Evolutionary conservation across 345 rosid species (phyloP).

Genomic region (Bruguiera sexangula): DNA sequence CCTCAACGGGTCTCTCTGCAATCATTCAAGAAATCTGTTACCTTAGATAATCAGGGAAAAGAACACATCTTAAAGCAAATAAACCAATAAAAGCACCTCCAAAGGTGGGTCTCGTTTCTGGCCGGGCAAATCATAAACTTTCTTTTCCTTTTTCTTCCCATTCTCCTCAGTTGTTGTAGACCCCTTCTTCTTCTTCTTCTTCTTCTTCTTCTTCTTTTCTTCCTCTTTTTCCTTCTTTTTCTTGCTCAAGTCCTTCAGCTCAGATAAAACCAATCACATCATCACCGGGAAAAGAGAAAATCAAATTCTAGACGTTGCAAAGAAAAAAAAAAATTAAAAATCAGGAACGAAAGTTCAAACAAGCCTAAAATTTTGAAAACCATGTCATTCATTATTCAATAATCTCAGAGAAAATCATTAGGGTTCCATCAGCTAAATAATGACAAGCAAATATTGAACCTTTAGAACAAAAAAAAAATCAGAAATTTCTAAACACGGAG

Average conservation of each 20-base stretch:
- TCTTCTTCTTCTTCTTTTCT: not conserved
- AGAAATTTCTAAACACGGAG: not conserved
- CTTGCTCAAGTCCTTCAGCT: slow-evolving; percentile 46
- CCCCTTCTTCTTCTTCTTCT: slow-evolving; percentile 33
- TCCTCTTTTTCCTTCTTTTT: slow-evolving; percentile 44
- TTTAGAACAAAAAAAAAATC: not conserved
- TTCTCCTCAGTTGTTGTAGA: slow-evolving; percentile 16
- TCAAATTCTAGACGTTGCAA: not conserved
- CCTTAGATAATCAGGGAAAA: not conserved
- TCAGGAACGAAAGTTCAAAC: not conserved
- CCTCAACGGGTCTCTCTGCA: slow-evolving; percentile 95
- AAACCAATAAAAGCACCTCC: slow-evolving; percentile 45
- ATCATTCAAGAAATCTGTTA: slow-evolving; percentile 17
- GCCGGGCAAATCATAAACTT: slow-evolving; percentile 80
- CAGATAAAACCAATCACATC: slow-evolving; percentile 4
- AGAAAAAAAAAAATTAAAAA: not conserved
- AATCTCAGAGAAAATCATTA: too few relatives aligned
- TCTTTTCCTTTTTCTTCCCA: slow-evolving; percentile 65
- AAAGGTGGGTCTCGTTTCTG: slow-evolving; percentile 85
- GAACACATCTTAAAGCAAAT: not conserved
- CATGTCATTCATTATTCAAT: not conserved
- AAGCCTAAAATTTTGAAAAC: not conserved
- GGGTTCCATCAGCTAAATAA: too few relatives aligned
- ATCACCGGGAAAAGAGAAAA: not conserved
- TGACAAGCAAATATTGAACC: too few relatives aligned